These are phyloP conservation scores for Phytophthora boehmeriae DNA, from an alignment of 352 stramenopile genomes.

Conservation along the genomic window DNA sequence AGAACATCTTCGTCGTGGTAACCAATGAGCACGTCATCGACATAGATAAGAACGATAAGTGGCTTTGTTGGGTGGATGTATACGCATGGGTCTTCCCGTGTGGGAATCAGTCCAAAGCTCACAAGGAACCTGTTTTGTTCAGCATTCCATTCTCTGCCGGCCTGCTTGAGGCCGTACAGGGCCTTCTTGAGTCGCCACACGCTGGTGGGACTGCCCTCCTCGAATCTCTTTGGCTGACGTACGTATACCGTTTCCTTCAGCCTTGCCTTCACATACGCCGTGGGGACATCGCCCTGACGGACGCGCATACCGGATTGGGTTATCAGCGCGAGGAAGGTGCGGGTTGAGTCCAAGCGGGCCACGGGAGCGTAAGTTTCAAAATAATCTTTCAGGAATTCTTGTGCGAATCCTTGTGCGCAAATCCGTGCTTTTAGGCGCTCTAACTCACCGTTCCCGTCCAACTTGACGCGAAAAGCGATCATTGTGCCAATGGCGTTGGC, in stretches of 20 bases:
- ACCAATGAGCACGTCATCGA: slow-evolving; percentile 1
- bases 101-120: neutral
- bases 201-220: neutral
- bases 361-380: slow-evolving; percentile 10
- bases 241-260: slow-evolving; percentile 7
- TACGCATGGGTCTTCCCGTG: slow-evolving; percentile 5
- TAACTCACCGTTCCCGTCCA: neutral
- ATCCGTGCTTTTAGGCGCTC: too few species aligned
- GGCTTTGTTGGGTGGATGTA: neutral
- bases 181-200: slow-evolving; percentile 7
- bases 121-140: slow-evolving; percentile 1
- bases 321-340: slow-evolving; percentile 2
- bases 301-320: slow-evolving; percentile 5
- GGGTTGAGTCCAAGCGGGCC: slow-evolving; percentile 4
- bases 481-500: slow-evolving; percentile 6
- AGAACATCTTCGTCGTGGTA: neutral
- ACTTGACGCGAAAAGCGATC: slow-evolving; percentile 11
- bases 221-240: slow-evolving; percentile 4
- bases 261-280: slow-evolving; percentile 8
- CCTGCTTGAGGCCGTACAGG: slow-evolving; percentile 10
- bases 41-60: slow-evolving; percentile 4
- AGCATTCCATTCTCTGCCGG: slow-evolving; percentile 1
- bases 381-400: slow-evolving; percentile 3
- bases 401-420: slow-evolving; percentile 3
- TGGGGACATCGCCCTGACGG: slow-evolving; percentile 11